Percentiles rank a stretch among this genome's conserved stretches.
phyloP scores from a whole-genome alignment of 768 basidiomycete species.

The Termitomyces heimii region DNA sequence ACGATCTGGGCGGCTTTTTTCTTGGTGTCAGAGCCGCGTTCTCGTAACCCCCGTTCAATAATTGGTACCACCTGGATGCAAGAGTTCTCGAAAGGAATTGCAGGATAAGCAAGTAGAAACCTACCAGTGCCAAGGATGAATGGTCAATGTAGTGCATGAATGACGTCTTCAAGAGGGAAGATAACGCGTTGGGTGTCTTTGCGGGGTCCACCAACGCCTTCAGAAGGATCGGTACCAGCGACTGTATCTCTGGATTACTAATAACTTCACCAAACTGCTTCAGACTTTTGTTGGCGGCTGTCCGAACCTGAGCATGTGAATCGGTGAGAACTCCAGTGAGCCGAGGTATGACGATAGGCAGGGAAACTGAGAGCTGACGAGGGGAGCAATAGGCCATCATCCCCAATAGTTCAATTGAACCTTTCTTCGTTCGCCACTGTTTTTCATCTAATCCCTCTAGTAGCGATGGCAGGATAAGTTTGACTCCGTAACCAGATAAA shows the following conservation, averaged over 20 bases:
- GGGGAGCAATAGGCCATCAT: slow-evolving; percentile 99
- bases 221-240: slow-evolving; percentile 80
- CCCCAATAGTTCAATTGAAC: slow-evolving; percentile 93
- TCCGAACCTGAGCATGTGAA: slow-evolving; percentile 93
- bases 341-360: slow-evolving; percentile 96
- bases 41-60: slow-evolving; percentile 85
- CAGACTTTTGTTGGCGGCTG: slow-evolving; percentile 89
- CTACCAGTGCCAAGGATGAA: slow-evolving; percentile 86
- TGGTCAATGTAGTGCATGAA: slow-evolving; percentile 99
- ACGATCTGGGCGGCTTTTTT: slow-evolving; percentile 96
- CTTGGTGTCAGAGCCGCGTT: slow-evolving; percentile 91
- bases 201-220: slow-evolving; percentile 95
- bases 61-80: slow-evolving; percentile 79
- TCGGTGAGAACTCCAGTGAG: slow-evolving; percentile 93
- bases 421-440: slow-evolving; percentile 97
- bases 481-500: slow-evolving; percentile 92
- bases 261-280: slow-evolving; percentile 99
- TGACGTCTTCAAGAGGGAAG: slow-evolving; percentile 86
- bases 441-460: slow-evolving; percentile 93
- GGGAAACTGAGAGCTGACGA: slow-evolving; percentile 85
- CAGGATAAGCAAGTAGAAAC: slow-evolving; percentile 18
- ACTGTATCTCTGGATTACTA: slow-evolving; percentile 94
- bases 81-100: not conserved
- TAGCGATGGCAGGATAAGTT: slow-evolving; percentile 86
- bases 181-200: slow-evolving; percentile 81